Evolutionary conservation across 73 alveolate genomes (phyloP), one percentile per base, ranked within the genome.

Genomic region (Diophrys sp.): DNA sequence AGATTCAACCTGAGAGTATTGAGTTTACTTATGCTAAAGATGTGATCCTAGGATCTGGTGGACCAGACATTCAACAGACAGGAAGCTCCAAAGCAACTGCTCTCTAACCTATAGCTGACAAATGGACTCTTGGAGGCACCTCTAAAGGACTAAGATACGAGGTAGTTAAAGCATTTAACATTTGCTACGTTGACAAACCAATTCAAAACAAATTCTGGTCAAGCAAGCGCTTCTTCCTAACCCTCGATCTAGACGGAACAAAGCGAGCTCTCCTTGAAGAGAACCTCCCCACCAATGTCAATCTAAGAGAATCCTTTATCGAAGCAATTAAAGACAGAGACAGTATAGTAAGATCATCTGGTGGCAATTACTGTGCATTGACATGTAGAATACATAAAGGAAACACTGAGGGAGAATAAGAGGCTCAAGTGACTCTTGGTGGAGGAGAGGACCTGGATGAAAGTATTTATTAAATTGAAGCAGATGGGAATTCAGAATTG

Each of bases 1-100:
- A 90, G 31, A 24, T 90, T 28, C 1, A 23, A 14, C 31, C 30
- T 0, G 80, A 57, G 27, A 31, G 81, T 0, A 66, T 80, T 30
- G 96, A 90, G 56, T 90, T 74, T 53, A 67, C 70, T 25, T 75
- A 87, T 29, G 53, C 68, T 28, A 71, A 71, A 26, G 85, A 71
- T 26, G 18, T 86, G 14, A n/a, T 80, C 5, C 5, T 44, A 18
- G 18, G n/a, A 11, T 44, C 62, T 11, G 5, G 62, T 44, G 62
- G 62, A 44, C 18, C 62, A 11, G 62, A 44, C n/a, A 44, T 44
- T 5, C n/a, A 5, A 11, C 5, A 5, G 5, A 44, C 62, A 44
- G n/a, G n/a, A n/a, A n/a, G n/a, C n/a, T n/a, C n/a, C n/a, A n/a
- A n/a, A n/a, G n/a, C n/a, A n/a, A n/a, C n/a, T n/a, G n/a, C n/a